phyloP scores from a whole-genome alignment of 2,329 filamentous ascomycete species.

The Curvularia hawaiiensis region DNA sequence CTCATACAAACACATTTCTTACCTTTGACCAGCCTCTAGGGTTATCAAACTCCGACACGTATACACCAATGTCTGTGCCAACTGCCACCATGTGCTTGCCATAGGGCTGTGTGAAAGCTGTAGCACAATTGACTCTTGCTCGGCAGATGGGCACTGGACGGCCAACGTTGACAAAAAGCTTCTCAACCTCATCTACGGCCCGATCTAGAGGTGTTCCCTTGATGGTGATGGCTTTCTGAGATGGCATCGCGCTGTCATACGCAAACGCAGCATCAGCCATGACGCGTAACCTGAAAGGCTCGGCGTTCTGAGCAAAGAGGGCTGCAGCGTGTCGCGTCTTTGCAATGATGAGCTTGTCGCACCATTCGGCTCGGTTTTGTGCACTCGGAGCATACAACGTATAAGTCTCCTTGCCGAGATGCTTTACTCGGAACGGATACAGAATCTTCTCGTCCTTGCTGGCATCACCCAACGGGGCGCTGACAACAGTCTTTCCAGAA shows the following conservation, averaged over 20 bases:
- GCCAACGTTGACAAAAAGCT: constrained; percentile 67
- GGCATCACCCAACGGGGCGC: constrained; percentile 55
- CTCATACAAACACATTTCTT: constrained; percentile 45
- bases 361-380: constrained; percentile 84
- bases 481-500: constrained; percentile 57
- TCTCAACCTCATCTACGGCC: constrained; percentile 87
- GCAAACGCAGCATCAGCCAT: constrained; percentile 92
- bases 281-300: constrained; percentile 90
- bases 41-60: constrained; percentile 84
- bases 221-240: constrained; percentile 73
- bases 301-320: constrained; percentile 88
- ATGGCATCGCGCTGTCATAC: constrained; percentile 66
- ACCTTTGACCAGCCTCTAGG: constrained; percentile 91
- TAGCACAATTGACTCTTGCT: constrained; percentile 89
- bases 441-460: constrained; percentile 76
- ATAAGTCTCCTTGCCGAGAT: constrained; percentile 91
- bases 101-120: constrained; percentile 80
- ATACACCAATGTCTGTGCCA: constrained; percentile 94
- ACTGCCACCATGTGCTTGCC: constrained; percentile 90
- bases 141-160: constrained; percentile 80
- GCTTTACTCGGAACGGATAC: constrained; percentile 95
- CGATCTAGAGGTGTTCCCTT: constrained; percentile 89
- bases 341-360: constrained; percentile 88
- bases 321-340: constrained; percentile 93
- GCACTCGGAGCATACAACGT: constrained; percentile 83